Base-by-base conservation (phyloP, 768 basidiomycete species). In the Lactarius psammicola region DNA sequence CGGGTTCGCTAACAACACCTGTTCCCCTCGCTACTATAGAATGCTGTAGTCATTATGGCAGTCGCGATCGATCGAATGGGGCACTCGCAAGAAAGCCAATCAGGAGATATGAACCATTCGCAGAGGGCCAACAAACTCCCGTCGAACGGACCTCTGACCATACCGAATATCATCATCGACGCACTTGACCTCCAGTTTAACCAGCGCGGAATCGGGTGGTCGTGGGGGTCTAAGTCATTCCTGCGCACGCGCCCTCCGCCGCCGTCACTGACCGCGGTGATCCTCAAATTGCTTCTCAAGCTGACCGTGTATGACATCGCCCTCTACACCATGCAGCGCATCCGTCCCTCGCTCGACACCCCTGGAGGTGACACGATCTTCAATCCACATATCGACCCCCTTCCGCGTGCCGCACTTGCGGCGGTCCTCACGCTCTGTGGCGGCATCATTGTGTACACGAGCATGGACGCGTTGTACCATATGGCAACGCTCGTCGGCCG, bases 401-500 rank as follows among this genome's bases (percentile, higher is more conserved):
- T 51, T 30, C 42, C 54, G n/a, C 68, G 60, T 33, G 17, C 18
- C 20, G 53, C 56, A 3, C 49, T 17, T 10, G 56, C 65, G 30
- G 23, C 34, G 0, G 46, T 67, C 46, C n/a, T 60, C 53, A 42
- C 66, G 23, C 15, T 68, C n/a, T 63, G 65, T 59, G 36, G 40
- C 18, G 72, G 60, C 36, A 6, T 62, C 9, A 49, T 63, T 55
- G 44, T 69, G 2, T 71, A 68, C 55, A 56, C 44, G 31, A 26
- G 40, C 13, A 34, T 72, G 46, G 65, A 64, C 36, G 56, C 61
- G 58, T 23, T 53, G 34, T 76, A 78, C 59, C 63, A 72, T 36
- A 6, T 74, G 56, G 56, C 65, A 15, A 72, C 71, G 10, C 42
- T 77, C 40, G 10, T 69, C 15, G 71, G 73, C 30, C 49, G 78